phyloP scores from a whole-genome alignment of 257 asterid species.

The Parsonsia alboflavescens region DNA sequence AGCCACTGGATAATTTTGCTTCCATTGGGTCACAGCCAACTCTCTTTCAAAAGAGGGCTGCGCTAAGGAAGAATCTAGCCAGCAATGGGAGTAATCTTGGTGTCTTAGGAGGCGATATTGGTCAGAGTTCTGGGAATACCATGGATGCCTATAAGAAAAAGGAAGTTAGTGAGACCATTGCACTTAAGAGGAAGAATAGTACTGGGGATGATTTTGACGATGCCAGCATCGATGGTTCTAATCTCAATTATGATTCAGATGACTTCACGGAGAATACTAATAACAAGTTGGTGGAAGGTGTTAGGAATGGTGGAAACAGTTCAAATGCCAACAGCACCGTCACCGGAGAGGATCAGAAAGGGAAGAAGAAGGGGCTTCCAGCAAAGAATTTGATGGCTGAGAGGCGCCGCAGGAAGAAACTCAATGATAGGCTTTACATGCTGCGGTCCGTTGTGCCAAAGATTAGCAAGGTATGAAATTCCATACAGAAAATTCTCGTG shows the following conservation, averaged over 20 bases:
- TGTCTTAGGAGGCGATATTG: constrained; percentile 35
- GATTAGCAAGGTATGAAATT: constrained; percentile 80
- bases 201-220: constrained; percentile 65
- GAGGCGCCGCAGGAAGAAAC: constrained; percentile 90
- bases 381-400: constrained; percentile 98
- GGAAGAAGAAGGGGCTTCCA: constrained; percentile 87
- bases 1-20: constrained; percentile 67
- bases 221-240: constrained; percentile 67
- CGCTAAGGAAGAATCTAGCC: constrained; percentile 39
- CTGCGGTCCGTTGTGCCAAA: constrained; percentile 92
- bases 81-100: constrained; percentile 33
- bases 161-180: constrained; percentile 28
- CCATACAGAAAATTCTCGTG: constrained; percentile 26
- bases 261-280: constrained; percentile 46
- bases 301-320: constrained; percentile 36
- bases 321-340: constrained; percentile 38
- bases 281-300: constrained; percentile 28
- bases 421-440: constrained; percentile 92
- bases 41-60: constrained; percentile 90
- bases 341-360: constrained; percentile 45
- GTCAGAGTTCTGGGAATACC: constrained; percentile 21
- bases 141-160: constrained; percentile 22
- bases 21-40: constrained; percentile 76
- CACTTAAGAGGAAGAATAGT: constrained; percentile 42
- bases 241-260: constrained; percentile 69